Evolutionary conservation across 805 yeast genomes (phyloP).

Genomic region (Kodamaea restingae): DNA sequence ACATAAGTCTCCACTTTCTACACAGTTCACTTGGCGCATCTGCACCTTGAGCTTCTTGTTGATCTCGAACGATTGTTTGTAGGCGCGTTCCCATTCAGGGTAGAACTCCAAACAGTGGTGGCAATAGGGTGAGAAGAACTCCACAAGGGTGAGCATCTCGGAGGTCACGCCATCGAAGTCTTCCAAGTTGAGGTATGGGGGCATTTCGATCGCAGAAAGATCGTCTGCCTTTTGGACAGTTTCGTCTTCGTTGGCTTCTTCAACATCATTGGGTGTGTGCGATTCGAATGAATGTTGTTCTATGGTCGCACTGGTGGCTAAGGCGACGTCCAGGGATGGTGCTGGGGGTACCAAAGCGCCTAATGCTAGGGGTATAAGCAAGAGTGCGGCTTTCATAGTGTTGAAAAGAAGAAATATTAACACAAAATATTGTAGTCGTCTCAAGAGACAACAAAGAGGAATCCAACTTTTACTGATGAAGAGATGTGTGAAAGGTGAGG

Average conservation of each 20-base stretch:
- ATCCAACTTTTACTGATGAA: too few species aligned
- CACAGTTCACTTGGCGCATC: conserved; percentile 81
- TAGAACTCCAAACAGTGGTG: conserved; percentile 73
- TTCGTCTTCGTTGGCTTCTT: neutral
- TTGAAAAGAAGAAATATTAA: neutral
- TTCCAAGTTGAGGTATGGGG: conserved; percentile 46
- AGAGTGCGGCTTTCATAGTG: conserved; percentile 1
- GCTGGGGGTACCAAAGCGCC: neutral
- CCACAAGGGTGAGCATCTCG: conserved; percentile 67
- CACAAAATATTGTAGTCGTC: too few species aligned
- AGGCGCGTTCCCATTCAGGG: conserved; percentile 78
- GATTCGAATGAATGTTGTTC: too few species aligned
- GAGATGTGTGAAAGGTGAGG: too few species aligned
- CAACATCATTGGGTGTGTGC: neutral
- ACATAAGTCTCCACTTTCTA: conserved; percentile 84
- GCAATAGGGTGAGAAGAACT: conserved; percentile 89
- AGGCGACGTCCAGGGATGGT: neutral
- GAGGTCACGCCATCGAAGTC: conserved; percentile 49
- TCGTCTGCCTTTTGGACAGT: neutral
- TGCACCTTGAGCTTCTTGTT: conserved; percentile 42
- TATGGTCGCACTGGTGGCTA: neutral
- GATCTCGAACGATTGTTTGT: conserved; percentile 44
- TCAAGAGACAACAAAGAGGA: too few species aligned
- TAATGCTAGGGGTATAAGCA: neutral
- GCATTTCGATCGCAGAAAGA: conserved; percentile 26